phyloP scores from a whole-genome alignment of 1,139 yeast species.

The Yamadazyma taylorii region DNA sequence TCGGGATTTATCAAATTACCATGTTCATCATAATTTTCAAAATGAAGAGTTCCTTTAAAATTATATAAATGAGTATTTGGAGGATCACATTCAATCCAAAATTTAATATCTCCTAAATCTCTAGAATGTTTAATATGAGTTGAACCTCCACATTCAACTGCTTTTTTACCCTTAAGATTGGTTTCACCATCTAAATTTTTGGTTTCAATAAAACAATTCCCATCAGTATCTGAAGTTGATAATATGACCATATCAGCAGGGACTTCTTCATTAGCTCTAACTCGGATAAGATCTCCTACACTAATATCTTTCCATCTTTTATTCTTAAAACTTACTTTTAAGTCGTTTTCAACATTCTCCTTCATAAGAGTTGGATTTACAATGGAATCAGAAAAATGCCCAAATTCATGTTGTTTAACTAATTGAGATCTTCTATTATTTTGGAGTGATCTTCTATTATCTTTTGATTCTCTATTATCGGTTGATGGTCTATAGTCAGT shows the following conservation, averaged over 20 bases:
- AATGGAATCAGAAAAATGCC: conserved; percentile 23
- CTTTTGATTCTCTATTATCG: conserved; percentile 5
- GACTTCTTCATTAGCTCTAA: conserved; percentile 84
- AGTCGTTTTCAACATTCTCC: conserved; percentile 18
- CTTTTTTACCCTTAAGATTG: conserved; percentile 77
- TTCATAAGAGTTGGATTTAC: conserved; percentile 29
- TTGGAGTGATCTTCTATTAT: conserved; percentile 12
- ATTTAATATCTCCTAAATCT: conserved; percentile 73
- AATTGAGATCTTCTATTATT: conserved; percentile 9
- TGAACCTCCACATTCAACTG: conserved; percentile 67
- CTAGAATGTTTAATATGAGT: conserved; percentile 57
- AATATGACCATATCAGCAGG: conserved; percentile 88
- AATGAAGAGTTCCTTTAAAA: conserved; percentile 83
- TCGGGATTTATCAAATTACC: conserved; percentile 39
- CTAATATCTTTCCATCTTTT: conserved; percentile 84
- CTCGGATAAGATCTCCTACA: conserved; percentile 87
- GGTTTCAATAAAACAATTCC: conserved; percentile 91
- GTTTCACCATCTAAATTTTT: conserved; percentile 97
- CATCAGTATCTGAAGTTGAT: conserved; percentile 84
- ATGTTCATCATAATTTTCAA: conserved; percentile 46
- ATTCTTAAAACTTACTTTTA: conserved; percentile 47
- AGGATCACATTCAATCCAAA: conserved; percentile 88
- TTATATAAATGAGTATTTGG: conserved; percentile 82
- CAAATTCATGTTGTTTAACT: conserved; percentile 13
- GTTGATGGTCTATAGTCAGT: conserved; percentile 3